Evolutionary conservation across 352 stramenopile genomes (phyloP), one percentile per base, ranked within the genome.

Genomic region (Pythium volutum): DNA sequence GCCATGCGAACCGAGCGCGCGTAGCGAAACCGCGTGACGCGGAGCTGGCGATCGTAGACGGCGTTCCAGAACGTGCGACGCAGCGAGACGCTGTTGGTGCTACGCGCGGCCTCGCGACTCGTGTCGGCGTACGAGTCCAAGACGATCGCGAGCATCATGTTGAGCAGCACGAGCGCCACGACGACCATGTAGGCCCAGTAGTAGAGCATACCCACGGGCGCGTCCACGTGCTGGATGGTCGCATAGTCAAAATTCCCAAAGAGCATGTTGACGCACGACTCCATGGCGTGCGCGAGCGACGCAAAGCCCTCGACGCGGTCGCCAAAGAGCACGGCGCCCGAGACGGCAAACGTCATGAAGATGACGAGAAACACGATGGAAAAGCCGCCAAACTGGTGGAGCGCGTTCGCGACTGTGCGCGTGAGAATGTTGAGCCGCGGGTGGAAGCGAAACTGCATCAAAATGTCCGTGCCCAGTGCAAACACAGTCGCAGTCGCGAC

Each of bases 141-240:
- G 2, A 89, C 77, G 43, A 89, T 89, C 20, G 79, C 79, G 38
- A 89, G 74, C 73, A 89, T 87, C 67, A 89, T 84, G 56, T 87
- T 89, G 34, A 89, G 72, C 50, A 89, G 61, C 26, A 88, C 68
- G 46, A 90, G 79, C 33, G 71, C 79, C 39, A 87, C 74, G 5
- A 87, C 68, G 39, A 86, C 64, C 74, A 89, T 84, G 63, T 84
- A 85, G 7, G 54, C 49, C 79, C 79, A 86, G 63, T 89, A 89
- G 69, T 79, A 89, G 18, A 89, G 42, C 67, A 84, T 78, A 6
- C 70, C 76, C 6, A 82, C 63, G 0, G 69, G 77, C 0, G 61
- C 20, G 47, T 82, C 69, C 12, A 84, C 52, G 52, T 77, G 57
- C 26, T 75, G 69, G 41, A 87, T 84, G 2, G 59, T 73, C 7